Evolutionary conservation across 495 filamentous ascomycete genomes (phyloP).

Genomic region (Pyrenula aspistea): DNA sequence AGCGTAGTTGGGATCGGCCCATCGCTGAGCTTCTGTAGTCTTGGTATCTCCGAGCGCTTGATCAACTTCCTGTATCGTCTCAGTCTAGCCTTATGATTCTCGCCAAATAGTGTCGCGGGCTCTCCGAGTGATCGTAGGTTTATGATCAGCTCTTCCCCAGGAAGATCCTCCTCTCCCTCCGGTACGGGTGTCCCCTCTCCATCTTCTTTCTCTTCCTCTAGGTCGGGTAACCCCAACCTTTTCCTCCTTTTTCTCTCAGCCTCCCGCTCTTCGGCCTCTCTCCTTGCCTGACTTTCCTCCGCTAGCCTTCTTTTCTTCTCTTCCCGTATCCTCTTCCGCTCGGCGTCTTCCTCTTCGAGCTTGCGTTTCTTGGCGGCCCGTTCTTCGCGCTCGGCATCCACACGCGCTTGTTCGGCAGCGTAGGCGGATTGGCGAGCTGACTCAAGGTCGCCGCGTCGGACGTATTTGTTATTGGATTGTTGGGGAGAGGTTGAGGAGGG

Average conservation of each 20-base stretch:
- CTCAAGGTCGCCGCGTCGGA: conserved; percentile 79
- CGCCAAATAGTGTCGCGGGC: conserved; percentile 70
- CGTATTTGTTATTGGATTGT: conserved; percentile 56
- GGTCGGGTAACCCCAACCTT: conserved; percentile 57
- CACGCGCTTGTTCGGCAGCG: conserved; percentile 58
- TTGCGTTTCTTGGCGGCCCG: conserved; percentile 67
- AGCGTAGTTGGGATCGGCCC: conserved; percentile 63
- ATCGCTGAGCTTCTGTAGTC: conserved; percentile 40
- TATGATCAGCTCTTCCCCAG: conserved; percentile 53
- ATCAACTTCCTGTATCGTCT: conserved; percentile 54
- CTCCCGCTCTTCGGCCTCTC: conserved; percentile 58
- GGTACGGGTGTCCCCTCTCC: conserved; percentile 22
- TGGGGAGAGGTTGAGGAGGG: conserved; percentile 19
- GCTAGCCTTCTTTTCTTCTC: conserved; percentile 71
- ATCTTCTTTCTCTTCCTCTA: conserved; percentile 33
- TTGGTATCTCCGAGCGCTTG: conserved; percentile 26
- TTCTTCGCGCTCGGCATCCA: conserved; percentile 56
- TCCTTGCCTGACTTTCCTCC: conserved; percentile 56
- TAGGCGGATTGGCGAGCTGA: conserved; percentile 72
- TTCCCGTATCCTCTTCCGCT: conserved; percentile 53
- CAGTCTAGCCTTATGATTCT: conserved; percentile 57
- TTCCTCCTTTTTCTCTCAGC: conserved; percentile 42
- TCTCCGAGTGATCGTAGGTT: conserved; percentile 62
- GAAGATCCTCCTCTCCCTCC: conserved; percentile 51
- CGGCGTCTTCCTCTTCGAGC: conserved; percentile 75